Evolutionary conservation across 768 basidiomycete species (phyloP), one percentile per base, ranked within the genome.

Genomic region (Kwoniella europaea): DNA sequence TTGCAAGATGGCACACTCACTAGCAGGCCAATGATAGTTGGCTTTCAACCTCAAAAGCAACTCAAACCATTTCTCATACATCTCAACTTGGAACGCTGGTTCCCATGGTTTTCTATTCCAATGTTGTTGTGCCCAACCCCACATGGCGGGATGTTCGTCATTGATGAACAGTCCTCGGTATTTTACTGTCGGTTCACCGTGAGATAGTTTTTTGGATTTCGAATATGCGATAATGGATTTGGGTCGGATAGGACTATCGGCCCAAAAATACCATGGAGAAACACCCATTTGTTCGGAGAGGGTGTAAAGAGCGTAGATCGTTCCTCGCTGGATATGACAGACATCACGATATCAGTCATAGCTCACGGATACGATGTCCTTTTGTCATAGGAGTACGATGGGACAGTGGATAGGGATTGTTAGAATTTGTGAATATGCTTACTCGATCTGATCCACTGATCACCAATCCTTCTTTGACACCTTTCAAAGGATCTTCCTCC

Each of bases 91-190:
- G 84, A 91, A 90, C 1, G 90, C 89, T 1, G 88, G 87, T 18
- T 86, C 86, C 0, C 87, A 86, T 6, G 88, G 88, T 4, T 88
- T 88, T 3, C 88, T 89, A 69, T 90, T 89, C 20, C 89, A 91
- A 73, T 88, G 89, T 71, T 88, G 88, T 74, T 86, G 85, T 16
- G 90, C 91, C 91, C 91, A 92, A 72, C 88, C 89, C 73, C 89
- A 88, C 60, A 91, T 78, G 24, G 88, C 88, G 16, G 91, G 91
- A 76, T 90, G 89, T 79, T 92, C 91, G 73, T 92, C 91, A 77
- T 92, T 92, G 73, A 92, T 82, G 85, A 92, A 83, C 56, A 91
- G 87, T 20, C 88, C 91, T 44, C 91, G 87, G 74, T 89, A 91
- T 77, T 91, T 88, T 68, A 91, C 89, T 4, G 88, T 88, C 1